A percentile compares a stretch with the other conserved stretches of the same genome.
phyloP scores from a whole-genome alignment of 306 rosid species.

The Lathyrus tuberosus region DNA sequence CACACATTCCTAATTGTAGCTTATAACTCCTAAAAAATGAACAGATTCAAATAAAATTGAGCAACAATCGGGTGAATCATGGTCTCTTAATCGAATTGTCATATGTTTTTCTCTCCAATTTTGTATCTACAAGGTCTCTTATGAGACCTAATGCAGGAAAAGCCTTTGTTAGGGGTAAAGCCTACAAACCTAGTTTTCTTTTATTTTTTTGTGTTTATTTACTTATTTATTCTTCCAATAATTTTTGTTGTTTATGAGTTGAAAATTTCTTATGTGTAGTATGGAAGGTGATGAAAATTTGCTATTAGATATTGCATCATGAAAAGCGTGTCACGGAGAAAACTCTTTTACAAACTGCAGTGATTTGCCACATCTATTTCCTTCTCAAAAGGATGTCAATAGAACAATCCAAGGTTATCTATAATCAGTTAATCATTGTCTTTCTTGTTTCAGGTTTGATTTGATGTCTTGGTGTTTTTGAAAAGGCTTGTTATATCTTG shows the following conservation, averaged over 20 bases:
- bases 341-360: slow-evolving; percentile 82
- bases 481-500: slow-evolving; percentile 50
- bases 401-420: slow-evolving; percentile 77
- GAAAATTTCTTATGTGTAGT: slow-evolving; percentile 45
- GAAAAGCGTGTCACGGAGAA: slow-evolving; percentile 85
- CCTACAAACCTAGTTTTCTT: background rate
- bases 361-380: slow-evolving; percentile 71
- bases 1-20: slow-evolving; percentile 15
- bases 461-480: slow-evolving; percentile 29
- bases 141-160: slow-evolving; percentile 67
- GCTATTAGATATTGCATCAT: slow-evolving; percentile 70
- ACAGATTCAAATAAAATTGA: slow-evolving; percentile 64
- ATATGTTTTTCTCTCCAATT: slow-evolving; percentile 66
- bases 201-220: no score
- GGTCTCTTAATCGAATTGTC: slow-evolving; percentile 64
- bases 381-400: slow-evolving; percentile 78
- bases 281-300: slow-evolving; percentile 93
- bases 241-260: slow-evolving; percentile 18
- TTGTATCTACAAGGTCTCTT: slow-evolving; percentile 70
- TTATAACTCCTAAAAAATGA: slow-evolving; percentile 15
- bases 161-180: no score
- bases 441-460: slow-evolving; percentile 22
- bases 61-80: slow-evolving; percentile 64
- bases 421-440: background rate
- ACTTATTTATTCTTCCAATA: slow-evolving; percentile 8